Base-by-base conservation (phyloP, 2,329 filamentous ascomycete genomes). In the Aspergillus proliferans region DNA sequence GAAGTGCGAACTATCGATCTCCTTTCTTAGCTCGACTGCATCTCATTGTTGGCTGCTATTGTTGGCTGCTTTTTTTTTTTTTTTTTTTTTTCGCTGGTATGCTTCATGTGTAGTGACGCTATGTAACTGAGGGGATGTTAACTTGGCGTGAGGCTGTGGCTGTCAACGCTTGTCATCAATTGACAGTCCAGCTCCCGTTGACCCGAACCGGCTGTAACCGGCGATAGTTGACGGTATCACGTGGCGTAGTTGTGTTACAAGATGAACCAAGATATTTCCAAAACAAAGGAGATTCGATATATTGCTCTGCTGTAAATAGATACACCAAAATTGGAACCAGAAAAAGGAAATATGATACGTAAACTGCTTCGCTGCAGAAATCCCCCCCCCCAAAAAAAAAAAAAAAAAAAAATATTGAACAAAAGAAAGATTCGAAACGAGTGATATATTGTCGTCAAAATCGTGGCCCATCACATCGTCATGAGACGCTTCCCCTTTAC, bases 381-480 rank as follows among this genome's bases (percentile, higher is more conserved):
- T 18, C 34, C 14, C 14, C 15, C 15, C 15, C 15, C 15, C 15
- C 1, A 15, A 15, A 15, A 34, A 21, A 12, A 44, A 46, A 24
- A 28, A 15, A 15, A 15, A 15, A 34, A 21, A 12, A 44, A 46
- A 24, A 28, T 7, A 4, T 9, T n/a, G 34, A 36, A 41, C 39
- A 45, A 46, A 30, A 28, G 43, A 33, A 44, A 33, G 28, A 47
- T 21, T 46, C 34, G 19, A 45, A 53, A 53, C 10, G 47, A 53
- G 45, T 47, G 47, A 49, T 38, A 53, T 22, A 53, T 38, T 46
- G 51, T 63, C 58, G 54, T 54, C 24, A 53, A 42, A 45, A 51
- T 63, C 58, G 55, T 62, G 48, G 56, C 55, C 54, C 60, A 58
- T 64, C 38, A 61, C 41, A 43, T 50, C 50, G 47, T 48, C 9